Percentiles rank a stretch among this genome's conserved stretches.
These are phyloP conservation scores for Jackrogersella minutella DNA, from an alignment of 495 filamentous ascomycete species.

Conservation along the genomic window DNA sequence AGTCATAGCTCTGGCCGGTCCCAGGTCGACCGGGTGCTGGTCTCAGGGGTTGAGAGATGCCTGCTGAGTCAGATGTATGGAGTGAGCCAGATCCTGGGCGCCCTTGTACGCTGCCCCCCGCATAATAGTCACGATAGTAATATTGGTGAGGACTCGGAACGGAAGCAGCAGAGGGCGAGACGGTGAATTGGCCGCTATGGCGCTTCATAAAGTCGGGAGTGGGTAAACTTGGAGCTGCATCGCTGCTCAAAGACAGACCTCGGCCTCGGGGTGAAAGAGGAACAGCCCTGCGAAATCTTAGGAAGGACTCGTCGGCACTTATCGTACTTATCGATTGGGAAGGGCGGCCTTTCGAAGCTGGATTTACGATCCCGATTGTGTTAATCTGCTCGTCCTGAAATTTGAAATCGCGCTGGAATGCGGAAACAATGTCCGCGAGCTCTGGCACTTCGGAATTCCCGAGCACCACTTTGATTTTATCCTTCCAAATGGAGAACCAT, in stretches of 20 bases:
- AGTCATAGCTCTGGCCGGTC: conserved; percentile 62
- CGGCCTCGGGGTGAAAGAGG: conserved; percentile 54
- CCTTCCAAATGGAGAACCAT: conserved; percentile 82
- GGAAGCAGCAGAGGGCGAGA: conserved; percentile 58
- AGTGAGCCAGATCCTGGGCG: conserved; percentile 53
- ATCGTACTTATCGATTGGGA: conserved; percentile 57
- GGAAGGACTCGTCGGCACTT: conserved; percentile 52
- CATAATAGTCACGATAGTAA: conserved; percentile 59
- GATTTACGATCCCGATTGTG: conserved; percentile 59
- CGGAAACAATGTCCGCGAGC: conserved; percentile 69
- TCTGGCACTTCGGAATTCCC: conserved; percentile 70
- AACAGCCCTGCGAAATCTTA: conserved; percentile 51
- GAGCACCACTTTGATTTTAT: conserved; percentile 78
- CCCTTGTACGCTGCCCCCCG: conserved; percentile 49
- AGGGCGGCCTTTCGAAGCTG: conserved; percentile 49
- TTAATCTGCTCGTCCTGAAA: conserved; percentile 62
- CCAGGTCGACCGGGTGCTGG: conserved; percentile 52
- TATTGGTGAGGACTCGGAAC: conserved; percentile 58
- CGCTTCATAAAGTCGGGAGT: conserved; percentile 65
- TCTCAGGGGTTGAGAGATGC: conserved; percentile 45
- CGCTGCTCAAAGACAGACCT: conserved; percentile 69
- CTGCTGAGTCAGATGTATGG: conserved; percentile 52
- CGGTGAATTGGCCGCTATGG: conserved; percentile 62
- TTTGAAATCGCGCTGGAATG: conserved; percentile 77
- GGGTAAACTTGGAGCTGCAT: conserved; percentile 67